Evolutionary conservation across 805 yeast species (phyloP), one percentile per base, ranked within the genome.

Genomic region (Komagataella ulmi): DNA sequence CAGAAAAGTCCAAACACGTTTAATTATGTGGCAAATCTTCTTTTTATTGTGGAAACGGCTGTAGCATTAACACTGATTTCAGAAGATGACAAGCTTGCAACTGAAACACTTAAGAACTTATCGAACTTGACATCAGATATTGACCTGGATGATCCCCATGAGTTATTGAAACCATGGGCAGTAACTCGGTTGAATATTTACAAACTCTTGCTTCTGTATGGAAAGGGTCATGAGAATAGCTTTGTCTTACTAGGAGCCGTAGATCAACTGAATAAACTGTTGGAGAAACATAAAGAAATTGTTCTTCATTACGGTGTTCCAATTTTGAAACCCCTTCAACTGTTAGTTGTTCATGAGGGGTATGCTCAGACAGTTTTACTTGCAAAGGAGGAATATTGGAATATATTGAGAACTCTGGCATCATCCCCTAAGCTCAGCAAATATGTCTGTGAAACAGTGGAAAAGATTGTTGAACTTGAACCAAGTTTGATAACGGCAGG

Each of bases 131-230:
- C 17, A 57, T 24, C 46, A 21, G 17, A 1, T 17, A n/a, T n/a
- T 17, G 10, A 17, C 2, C 6, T n/a, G 46, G 46, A 44, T 10
- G 18, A 17, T 17, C 44, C 23, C 17, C 18, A 24, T 4, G 19
- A 17, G 5, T 6, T 12, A 6, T 10, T 46, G n/a, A 61, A 60
- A 47, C 59, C 61, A 57, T 54, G 60, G 18, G 54, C 62, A 6
- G 50, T 63, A 10, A 60, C 75, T 7, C 70, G 87, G 57, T 61
- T 82, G 30, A 54, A 66, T n/a, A 67, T 81, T 1, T 82, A 82
- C 59, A 72, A 76, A 53, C 64, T 80, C 17, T 60, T 81, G 14
- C 61, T 81, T 17, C 55, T 73, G 24, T 72, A 77, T 54, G 66
- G 66, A 46, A 61, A 68, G 24, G 57, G 55, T 46, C 54, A 51